A percentile compares a stretch with the other conserved stretches of the same genome.
Conservation (phyloP, 164 flowering plant genomes). For the Stephania japonica region DNA sequence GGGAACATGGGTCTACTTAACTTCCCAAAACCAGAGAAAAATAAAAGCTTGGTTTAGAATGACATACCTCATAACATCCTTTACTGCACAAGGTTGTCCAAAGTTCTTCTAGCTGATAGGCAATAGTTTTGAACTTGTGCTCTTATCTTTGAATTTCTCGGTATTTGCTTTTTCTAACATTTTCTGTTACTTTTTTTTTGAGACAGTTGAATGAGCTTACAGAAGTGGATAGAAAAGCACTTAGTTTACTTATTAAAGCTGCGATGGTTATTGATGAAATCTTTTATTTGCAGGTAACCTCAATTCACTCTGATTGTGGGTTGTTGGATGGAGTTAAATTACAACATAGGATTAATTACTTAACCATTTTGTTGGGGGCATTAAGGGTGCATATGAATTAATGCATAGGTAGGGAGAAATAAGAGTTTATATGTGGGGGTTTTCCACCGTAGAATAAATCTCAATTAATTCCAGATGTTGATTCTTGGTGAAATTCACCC, state of each 20-base stretch:
- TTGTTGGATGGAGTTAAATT: not conserved
- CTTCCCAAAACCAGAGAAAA: not conserved
- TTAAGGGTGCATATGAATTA: not conserved
- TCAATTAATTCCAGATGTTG: not conserved
- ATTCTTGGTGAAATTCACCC: not conserved
- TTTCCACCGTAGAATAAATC: not conserved
- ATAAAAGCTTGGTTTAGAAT: not conserved
- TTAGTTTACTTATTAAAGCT: conserved; percentile 58
- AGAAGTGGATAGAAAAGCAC: conserved; percentile 63
- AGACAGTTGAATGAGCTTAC: conserved; percentile 61
- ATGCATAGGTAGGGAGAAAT: not conserved
- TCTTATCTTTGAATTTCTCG: not conserved
- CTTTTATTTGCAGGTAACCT: conserved; percentile 64
- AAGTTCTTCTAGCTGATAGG: not conserved
- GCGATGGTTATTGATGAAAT: conserved; percentile 74
- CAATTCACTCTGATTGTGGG: not conserved
- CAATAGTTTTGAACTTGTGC: not conserved
- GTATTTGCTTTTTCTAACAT: not conserved
- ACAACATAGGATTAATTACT: not conserved
- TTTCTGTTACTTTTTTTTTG: not conserved
- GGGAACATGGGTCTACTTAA: not conserved
- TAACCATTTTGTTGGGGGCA: not conserved
- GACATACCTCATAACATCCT: not conserved
- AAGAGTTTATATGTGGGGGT: not conserved
- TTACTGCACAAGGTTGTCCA: not conserved